A percentile compares a stretch with the other conserved stretches of the same genome.
Evolutionary conservation across 2,329 filamentous ascomycete genomes (phyloP).

Genomic region (Neophaeococcomyces aloes): DNA sequence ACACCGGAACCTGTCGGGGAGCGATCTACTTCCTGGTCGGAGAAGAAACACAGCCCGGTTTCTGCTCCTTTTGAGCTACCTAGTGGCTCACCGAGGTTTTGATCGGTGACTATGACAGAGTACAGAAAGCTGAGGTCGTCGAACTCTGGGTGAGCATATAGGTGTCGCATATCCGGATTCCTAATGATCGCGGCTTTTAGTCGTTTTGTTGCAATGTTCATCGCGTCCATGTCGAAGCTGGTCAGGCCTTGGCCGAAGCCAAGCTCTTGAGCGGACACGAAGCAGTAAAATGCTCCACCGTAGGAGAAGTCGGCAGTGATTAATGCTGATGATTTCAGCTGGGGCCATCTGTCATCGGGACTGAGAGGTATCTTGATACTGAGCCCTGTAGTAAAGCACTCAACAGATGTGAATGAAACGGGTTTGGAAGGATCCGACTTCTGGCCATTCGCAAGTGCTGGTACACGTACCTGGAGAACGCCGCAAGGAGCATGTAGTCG

Average conservation of each 20-base stretch:
- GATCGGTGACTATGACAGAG: conserved; percentile 32
- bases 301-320: conserved; percentile 29
- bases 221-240: conserved; percentile 23
- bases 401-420: conserved; percentile 34
- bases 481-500: conserved; percentile 39
- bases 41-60: conserved; percentile 37
- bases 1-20: conserved; percentile 32
- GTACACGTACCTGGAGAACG: conserved; percentile 33
- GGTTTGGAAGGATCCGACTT: conserved; percentile 30
- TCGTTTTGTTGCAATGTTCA: conserved; percentile 26
- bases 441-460: conserved; percentile 23
- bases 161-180: conserved; percentile 14
- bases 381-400: conserved; percentile 31
- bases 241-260: conserved; percentile 27
- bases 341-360: conserved; percentile 28
- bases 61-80: conserved; percentile 26
- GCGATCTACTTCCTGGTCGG: conserved; percentile 39
- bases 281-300: conserved; percentile 37
- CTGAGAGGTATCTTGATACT: conserved; percentile 26
- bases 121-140: conserved; percentile 31
- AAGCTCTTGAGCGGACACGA: conserved; percentile 30
- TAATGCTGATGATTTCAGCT: conserved; percentile 23
- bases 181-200: conserved; percentile 26
- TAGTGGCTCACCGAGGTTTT: conserved; percentile 14
- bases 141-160: conserved; percentile 26